A percentile compares a stretch with the other conserved stretches of the same genome.
Conservation (phyloP, 2,329 filamentous ascomycete species). For the Hirsutella rhossiliensis region DNA sequence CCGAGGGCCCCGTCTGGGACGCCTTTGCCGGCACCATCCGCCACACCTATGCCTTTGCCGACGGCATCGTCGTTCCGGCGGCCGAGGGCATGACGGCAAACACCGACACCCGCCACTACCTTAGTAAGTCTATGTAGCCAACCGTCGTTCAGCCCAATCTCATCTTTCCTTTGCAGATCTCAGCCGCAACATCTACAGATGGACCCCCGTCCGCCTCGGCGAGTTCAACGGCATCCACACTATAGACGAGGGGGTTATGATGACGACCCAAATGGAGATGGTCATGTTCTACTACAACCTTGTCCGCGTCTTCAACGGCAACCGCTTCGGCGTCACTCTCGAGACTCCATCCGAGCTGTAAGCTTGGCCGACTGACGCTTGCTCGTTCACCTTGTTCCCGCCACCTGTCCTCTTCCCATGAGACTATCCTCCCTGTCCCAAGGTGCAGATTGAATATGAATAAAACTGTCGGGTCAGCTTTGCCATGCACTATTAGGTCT, state of each 20-base stretch:
- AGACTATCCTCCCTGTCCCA: too few species aligned
- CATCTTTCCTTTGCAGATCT: conserved; percentile 10
- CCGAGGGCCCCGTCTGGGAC: conserved; percentile 28
- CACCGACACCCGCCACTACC: conserved; percentile 29
- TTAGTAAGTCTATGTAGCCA: conserved; percentile 15
- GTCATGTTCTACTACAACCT: conserved; percentile 32
- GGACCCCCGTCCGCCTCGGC: conserved; percentile 21
- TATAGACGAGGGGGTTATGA: conserved; percentile 26
- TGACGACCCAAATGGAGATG: conserved; percentile 25
- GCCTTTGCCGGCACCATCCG: conserved; percentile 38
- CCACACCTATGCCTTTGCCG: conserved; percentile 30
- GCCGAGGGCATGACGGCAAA: conserved; percentile 31
- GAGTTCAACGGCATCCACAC: conserved; percentile 24
- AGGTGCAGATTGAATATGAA: too few species aligned
- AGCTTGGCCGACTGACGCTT: background rate
- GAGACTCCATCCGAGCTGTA: too few species aligned
- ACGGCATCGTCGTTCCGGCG: conserved; percentile 39
- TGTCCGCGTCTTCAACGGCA: conserved; percentile 29
- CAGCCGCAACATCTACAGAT: conserved; percentile 27
- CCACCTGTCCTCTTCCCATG: too few species aligned
- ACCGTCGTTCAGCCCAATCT: conserved; percentile 1
- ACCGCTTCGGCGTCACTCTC: background rate
- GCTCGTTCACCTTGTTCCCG: too few species aligned
- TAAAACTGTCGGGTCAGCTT: too few species aligned
- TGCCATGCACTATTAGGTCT: too few species aligned